Conservation (phyloP, 305 asterid species). For the Solanum chacoense region DNA sequence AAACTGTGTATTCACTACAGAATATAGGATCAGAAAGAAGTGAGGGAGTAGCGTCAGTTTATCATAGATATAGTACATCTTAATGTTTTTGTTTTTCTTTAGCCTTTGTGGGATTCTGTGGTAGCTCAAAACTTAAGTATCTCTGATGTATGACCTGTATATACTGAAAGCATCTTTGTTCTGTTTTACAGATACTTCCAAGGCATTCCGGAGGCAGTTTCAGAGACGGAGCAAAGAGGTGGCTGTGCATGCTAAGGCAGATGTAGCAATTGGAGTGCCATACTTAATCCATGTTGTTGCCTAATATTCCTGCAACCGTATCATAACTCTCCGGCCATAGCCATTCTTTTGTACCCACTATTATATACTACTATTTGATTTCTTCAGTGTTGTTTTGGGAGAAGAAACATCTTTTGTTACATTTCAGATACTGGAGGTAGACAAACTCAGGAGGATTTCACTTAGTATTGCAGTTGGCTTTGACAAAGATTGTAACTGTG, state of each 20-base stretch:
- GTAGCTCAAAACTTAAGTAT: neutral
- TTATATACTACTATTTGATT: neutral
- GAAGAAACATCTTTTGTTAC: neutral
- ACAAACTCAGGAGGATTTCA: neutral
- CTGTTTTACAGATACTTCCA: constrained; percentile 67
- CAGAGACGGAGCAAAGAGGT: constrained; percentile 72
- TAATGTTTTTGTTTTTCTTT: neutral
- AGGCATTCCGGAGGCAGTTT: constrained; percentile 62
- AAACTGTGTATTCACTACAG: neutral
- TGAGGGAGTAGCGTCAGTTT: neutral
- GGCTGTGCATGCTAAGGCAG: constrained; percentile 77
- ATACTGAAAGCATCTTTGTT: neutral
- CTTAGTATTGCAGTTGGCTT: neutral
- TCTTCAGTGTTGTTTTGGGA: neutral
- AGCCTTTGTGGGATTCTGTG: neutral
- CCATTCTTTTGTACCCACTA: constrained; percentile 23
- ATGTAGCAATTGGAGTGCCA: constrained; percentile 4
- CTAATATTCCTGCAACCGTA: constrained; percentile 4
- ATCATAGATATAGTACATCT: neutral
- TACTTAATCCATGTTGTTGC: constrained; percentile 5
- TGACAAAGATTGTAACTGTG: neutral
- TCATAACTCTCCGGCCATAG: neutral
- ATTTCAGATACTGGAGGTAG: neutral
- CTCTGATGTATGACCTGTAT: neutral
- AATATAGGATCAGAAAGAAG: neutral